Base-by-base conservation (phyloP, 2,329 filamentous ascomycete genomes). In the Nothophoma quercina region DNA sequence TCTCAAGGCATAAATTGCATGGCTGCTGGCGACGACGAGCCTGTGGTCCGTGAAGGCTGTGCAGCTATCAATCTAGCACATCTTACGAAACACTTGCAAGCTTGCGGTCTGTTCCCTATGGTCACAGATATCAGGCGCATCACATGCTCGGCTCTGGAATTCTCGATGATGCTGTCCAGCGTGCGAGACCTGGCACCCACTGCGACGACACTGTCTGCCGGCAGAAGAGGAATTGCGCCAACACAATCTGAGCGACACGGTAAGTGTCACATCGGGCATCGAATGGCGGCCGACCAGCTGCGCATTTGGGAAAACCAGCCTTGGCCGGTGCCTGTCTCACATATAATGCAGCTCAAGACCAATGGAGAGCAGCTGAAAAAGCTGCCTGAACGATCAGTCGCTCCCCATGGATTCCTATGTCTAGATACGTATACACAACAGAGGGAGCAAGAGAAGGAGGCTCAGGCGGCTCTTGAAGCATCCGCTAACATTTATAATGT, bases 51-150 rank as follows among this genome's bases (percentile, higher is more conserved):
- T 3, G 15, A 13, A 12, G 25, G 32, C n/a, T 53, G 50, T 15
- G 43, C 50, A 28, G 50, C 38, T 26, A n/a, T 26, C 21, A 52
- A 52, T 18, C 5, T 53, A 6, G 7, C 43, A 9, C 36, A 25
- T 1, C 32, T 47, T 16, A 53, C 50, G 5, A 7, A 18, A 5
- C 43, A 38, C 10, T 18, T 53, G 8, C 50, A 33, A 18, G 13
- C 4, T 2, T 38, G 38, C 9, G 22, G n/a, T 2, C 10, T 53
- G 9, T 53, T 53, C 13, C 42, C 50, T 8, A 39, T 53, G 32
- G 22, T 53, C 19, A 38, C 16, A 22, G 29, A 21, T 13, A 19
- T 22, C 9, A 10, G 15, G 8, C 4, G 6, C 16, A 38, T 29
- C 18, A 32, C 21, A 2, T 12, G 7, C 5, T 53, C 43, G 13